Evolutionary conservation across 805 yeast genomes (phyloP), one percentile per base, ranked within the genome.

Genomic region (Yamadazyma sp.): DNA sequence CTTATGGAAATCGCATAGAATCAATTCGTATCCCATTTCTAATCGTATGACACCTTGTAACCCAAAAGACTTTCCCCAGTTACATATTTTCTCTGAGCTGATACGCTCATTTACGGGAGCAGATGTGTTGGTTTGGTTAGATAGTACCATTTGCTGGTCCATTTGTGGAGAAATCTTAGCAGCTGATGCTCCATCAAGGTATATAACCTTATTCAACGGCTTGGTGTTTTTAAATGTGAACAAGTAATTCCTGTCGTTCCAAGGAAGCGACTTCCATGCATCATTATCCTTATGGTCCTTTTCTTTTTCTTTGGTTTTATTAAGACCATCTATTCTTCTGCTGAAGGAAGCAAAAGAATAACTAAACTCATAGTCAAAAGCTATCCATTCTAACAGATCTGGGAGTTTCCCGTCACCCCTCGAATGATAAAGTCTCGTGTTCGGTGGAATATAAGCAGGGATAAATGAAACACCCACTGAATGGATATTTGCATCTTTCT

Each of bases 181-280:
- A n/a, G 84, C 86, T 19, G 83, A 77, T 0, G 84, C 83, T 5
- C 86, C 86, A 44, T 80, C 84, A n/a, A 80, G 52, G 35, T 70
- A 67, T 4, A 80, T 60, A 20, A 80, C 50, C 45, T 65, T 72
- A 44, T 64, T 66, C 35, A 80, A 53, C 3, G 82, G 79, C 42
- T 59, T 62, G 3, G 55, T 58, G 7, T 70, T 73, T 42, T 64
- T 57, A 45, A 77, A 77, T 0, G 83, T 75, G 44, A 71, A 58
- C 32, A 77, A 40, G 13, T 55, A 46, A 4, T 55, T 24, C 8
- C 45, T 49, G 14, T 19, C 37, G 6, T 20, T 18, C 37, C 37
- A 34, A 3, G 37, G 25, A 16, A 31, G 24, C n/a, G 40, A 17
- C 11, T 19, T 16, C 11, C 18, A 14, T n/a, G 27, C 19, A 19